phyloP scores from a whole-genome alignment of 1,284 basidiomycete genomes.

The Apiotrichum siamense region DNA sequence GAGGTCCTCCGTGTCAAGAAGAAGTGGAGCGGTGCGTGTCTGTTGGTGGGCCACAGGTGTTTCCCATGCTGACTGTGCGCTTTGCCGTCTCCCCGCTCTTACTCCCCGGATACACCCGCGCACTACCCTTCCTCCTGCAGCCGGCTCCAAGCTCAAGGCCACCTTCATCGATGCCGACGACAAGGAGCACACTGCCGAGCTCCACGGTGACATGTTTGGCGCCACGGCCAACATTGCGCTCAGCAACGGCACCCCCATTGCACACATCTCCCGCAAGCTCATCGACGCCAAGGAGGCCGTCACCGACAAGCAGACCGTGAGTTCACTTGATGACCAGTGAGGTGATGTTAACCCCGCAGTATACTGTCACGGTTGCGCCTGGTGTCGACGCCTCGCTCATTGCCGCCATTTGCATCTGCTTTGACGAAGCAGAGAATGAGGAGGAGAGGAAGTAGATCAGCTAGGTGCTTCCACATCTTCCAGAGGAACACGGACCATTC shows the following conservation, averaged over 20 bases:
- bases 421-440: slow-evolving; percentile 45
- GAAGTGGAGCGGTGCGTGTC: slow-evolving; percentile 6
- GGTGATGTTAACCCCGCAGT: slow-evolving; percentile 1
- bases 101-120: background rate
- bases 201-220: slow-evolving; percentile 11
- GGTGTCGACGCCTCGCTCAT: slow-evolving; percentile 44
- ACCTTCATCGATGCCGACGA: slow-evolving; percentile 1
- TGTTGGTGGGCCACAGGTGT: too few relatives aligned
- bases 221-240: slow-evolving; percentile 5
- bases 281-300: background rate
- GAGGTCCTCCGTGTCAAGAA: slow-evolving; percentile 4
- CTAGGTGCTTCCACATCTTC: too few relatives aligned
- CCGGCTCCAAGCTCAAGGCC: slow-evolving; percentile 3
- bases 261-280: slow-evolving; percentile 8
- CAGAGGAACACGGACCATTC: too few relatives aligned
- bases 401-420: slow-evolving; percentile 47
- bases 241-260: slow-evolving; percentile 3
- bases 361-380: slow-evolving; percentile 11
- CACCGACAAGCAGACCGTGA: slow-evolving; percentile 12
- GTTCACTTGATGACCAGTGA: background rate
- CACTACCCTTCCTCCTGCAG: slow-evolving; percentile 1
- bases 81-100: background rate
- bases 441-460: too few relatives aligned
- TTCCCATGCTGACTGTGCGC: background rate
- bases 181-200: slow-evolving; percentile 1